Conservation (phyloP, 805 yeast genomes). For the Saturnispora mendoncae region DNA sequence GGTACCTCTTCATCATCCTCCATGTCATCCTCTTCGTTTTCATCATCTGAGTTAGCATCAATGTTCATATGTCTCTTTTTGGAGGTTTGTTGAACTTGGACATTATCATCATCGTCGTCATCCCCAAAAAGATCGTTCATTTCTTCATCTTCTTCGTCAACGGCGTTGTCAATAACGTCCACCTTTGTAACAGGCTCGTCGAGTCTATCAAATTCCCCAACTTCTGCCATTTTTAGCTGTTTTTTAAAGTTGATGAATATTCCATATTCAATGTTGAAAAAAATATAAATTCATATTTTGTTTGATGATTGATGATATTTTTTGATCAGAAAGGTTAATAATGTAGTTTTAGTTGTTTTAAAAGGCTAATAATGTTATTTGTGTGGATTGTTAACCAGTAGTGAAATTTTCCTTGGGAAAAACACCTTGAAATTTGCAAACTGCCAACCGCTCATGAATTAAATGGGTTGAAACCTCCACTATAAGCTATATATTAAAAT, state of each 20-base stretch:
- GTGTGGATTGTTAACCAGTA: too few relatives aligned
- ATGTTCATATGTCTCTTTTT: constrained; percentile 5
- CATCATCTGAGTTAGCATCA: constrained; percentile 15
- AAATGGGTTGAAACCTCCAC: too few relatives aligned
- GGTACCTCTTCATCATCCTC: constrained; percentile 29
- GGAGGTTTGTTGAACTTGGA: constrained; percentile 3
- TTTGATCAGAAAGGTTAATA: too few relatives aligned
- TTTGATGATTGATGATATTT: too few relatives aligned
- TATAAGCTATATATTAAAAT: too few relatives aligned
- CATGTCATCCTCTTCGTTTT: constrained; percentile 30
- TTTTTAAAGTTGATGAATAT: neutral
- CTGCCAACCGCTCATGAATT: too few relatives aligned
- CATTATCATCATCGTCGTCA: constrained; percentile 10
- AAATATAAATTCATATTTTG: too few relatives aligned
- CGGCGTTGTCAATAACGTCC: neutral
- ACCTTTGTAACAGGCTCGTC: neutral
- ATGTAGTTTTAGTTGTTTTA: too few relatives aligned
- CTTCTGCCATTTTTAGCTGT: constrained; percentile 1
- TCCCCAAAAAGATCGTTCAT: constrained; percentile 10
- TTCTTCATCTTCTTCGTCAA: constrained; percentile 8
- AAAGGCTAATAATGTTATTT: too few relatives aligned
- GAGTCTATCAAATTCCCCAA: neutral
- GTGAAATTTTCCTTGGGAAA: too few relatives aligned
- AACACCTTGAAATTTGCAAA: too few relatives aligned
- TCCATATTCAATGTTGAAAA: too few relatives aligned